Evolutionary conservation across 148 eudicot species (phyloP).

Genomic region (Camellia sinensis): DNA sequence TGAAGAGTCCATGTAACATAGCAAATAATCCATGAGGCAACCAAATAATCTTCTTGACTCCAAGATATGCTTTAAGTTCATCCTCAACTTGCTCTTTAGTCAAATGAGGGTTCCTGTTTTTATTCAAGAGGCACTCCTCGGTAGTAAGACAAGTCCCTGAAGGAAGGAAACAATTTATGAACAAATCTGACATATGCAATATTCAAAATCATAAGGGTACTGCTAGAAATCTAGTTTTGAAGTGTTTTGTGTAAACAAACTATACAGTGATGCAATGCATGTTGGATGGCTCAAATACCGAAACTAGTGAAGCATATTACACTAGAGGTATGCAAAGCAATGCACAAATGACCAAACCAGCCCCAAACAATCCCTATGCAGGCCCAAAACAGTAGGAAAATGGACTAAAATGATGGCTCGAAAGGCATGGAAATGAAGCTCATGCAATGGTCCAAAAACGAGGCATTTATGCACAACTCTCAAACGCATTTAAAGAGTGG

Average conservation of each 20-base stretch:
- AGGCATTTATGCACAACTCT: too few species aligned
- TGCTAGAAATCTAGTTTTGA: not conserved
- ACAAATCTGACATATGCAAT: not conserved
- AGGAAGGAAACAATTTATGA: constrained; percentile 5
- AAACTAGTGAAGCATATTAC: too few species aligned
- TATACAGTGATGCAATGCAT: not conserved
- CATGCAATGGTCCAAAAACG: too few species aligned
- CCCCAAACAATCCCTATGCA: too few species aligned
- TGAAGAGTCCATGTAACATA: too few species aligned
- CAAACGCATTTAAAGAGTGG: too few species aligned
- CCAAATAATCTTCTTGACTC: constrained; percentile 85
- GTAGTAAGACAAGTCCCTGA: constrained; percentile 96
- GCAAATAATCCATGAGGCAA: constrained; percentile 83
- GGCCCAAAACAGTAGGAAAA: too few species aligned
- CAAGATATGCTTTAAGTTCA: constrained; percentile 83
- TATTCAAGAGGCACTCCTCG: constrained; percentile 91
- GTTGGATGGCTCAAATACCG: too few species aligned
- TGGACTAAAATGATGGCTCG: too few species aligned
- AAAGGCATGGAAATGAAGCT: too few species aligned
- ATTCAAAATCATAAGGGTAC: not conserved
- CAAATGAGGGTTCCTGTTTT: constrained; percentile 87
- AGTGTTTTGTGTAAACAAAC: not conserved
- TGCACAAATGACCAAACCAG: too few species aligned
- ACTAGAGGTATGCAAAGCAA: too few species aligned
- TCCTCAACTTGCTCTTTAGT: constrained; percentile 76